Evolutionary conservation across 1,284 basidiomycete genomes (phyloP).

Genomic region (Boletus semigastroideus): DNA sequence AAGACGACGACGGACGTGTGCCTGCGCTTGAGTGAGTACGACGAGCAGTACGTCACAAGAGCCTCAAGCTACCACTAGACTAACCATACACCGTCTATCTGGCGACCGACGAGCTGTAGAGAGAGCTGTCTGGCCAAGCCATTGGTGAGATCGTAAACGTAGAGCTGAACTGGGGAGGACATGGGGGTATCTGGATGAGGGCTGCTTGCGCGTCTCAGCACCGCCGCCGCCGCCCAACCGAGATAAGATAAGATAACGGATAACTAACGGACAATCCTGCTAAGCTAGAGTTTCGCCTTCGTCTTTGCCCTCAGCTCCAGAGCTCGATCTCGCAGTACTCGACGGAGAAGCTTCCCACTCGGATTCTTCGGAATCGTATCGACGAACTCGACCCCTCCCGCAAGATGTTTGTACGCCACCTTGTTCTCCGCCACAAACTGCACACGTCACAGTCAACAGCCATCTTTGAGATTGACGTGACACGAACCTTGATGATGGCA

Average conservation of each 20-base stretch:
- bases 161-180: slow-evolving; percentile 61
- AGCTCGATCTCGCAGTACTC: slow-evolving; percentile 55
- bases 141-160: slow-evolving; percentile 89
- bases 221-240: too few species aligned
- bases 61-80: slow-evolving; percentile 23
- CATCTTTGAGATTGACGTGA: neutral
- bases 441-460: neutral
- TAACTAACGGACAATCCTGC: too few species aligned
- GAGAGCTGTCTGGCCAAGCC: slow-evolving; percentile 81
- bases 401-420: slow-evolving; percentile 59
- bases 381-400: slow-evolving; percentile 55
- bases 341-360: slow-evolving; percentile 57
- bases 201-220: too few species aligned
- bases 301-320: slow-evolving; percentile 29
- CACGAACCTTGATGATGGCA: slow-evolving; percentile 44
- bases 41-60: slow-evolving; percentile 5
- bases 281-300: slow-evolving; percentile 28
- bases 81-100: slow-evolving; percentile 88
- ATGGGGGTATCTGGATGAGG: slow-evolving; percentile 11
- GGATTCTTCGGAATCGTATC: slow-evolving; percentile 59
- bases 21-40: slow-evolving; percentile 42
- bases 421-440: slow-evolving; percentile 68
- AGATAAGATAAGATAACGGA: slow-evolving; percentile 18
- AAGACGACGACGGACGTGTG: slow-evolving; percentile 90
- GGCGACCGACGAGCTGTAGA: slow-evolving; percentile 75